Evolutionary conservation across 352 stramenopile species (phyloP), one percentile per base, ranked within the genome.

Genomic region (Globisporangium viniferum): DNA sequence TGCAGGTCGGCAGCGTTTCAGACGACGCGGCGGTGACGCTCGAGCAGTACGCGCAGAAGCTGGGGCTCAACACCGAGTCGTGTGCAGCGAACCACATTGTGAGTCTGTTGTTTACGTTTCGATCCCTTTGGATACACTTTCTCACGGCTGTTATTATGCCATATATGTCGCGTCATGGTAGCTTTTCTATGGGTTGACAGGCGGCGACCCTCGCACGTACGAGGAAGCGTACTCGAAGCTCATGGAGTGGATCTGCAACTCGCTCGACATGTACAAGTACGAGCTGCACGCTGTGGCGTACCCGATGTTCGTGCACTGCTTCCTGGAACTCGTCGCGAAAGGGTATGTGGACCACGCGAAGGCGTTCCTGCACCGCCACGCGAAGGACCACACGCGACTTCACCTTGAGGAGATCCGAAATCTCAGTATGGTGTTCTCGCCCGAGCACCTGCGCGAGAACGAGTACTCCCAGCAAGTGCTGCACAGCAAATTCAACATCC

Each of bases 191-290:
- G 86, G 84, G 29, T 74, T 95, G 39, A 84, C 81, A 1, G 70
- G 72, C 10, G 85, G 83, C 22, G 76, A 93, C 55, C 81, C 85
- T 5, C 66, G 66, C 27, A 73, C 75, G 27, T 95, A 92, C 66
- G 75, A 84, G n/a, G 80, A 90, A 6, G 82, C 84, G 63, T 95
- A 94, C 69, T 63, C 64, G 20, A 78, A 82, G 67, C 73, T 95
- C n/a, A 56, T 91, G 48, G 81, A 91, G 49, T 95, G 88, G 88
- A 89, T 95, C 57, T 88, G 81, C 73, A 93, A 93, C 69, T 90
- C 88, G 68, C 72, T 95, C 14, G 88, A 95, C 61, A 91, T 93
- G 84, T 93, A 93, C 72, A 91, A 91, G 62, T 90, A 86, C 70
- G 88, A 95, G 69, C 72, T 95, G 54, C 86, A 95, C 64, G 82